Base-by-base conservation (phyloP, 306 rosid genomes). In the Trifolium dubium region DNA sequence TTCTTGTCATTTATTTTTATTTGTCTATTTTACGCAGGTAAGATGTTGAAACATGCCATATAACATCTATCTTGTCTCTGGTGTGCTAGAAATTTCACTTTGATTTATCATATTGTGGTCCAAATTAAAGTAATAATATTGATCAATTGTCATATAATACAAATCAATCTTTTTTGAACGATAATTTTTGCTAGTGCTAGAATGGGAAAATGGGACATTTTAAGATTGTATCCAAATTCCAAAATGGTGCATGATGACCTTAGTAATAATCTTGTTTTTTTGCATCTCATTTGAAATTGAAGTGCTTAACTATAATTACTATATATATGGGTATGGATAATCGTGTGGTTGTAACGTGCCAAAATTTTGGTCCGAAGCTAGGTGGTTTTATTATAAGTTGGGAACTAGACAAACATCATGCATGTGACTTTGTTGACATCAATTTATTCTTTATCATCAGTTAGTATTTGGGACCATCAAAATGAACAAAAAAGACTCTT, bases 401-500 rank as follows among this genome's bases (percentile, higher is more conserved):
- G 65, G 77, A 75, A 75, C 69, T 75, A 10, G 84, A 80, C 84
- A 75, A 75, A 75, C 28, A 23, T 23, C 72, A 53, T 44, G 23
- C 77, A 75, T 63, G 84, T 80, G 80, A 75, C 80, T 31, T 51
- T 5, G 73, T 43, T 75, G 73, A 62, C 77, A 75, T 80, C 72
- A 10, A 23, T 23, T 51, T 67, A 10, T 51, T 76, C n/a, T 18
- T 30, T 58, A 75, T 62, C 80, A 75, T 62, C 80, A 54, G 11
- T 8, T 56, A 30, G 3, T 60, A 31, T 10, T 28, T 56, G 41
- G 67, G 77, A 63, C 55, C 44, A 80, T 74, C 73, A 63, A 53
- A 74, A 53, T 54, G 17, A 62, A 75, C 71, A 59, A 15, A 10
- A 56, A 79, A 37, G 23, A 30, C 34, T 69, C 79, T 56, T 68